Percentiles rank a stretch among this genome's conserved stretches.
Evolutionary conservation across 768 basidiomycete species (phyloP).

Genomic region (Tephrocybe sp.): DNA sequence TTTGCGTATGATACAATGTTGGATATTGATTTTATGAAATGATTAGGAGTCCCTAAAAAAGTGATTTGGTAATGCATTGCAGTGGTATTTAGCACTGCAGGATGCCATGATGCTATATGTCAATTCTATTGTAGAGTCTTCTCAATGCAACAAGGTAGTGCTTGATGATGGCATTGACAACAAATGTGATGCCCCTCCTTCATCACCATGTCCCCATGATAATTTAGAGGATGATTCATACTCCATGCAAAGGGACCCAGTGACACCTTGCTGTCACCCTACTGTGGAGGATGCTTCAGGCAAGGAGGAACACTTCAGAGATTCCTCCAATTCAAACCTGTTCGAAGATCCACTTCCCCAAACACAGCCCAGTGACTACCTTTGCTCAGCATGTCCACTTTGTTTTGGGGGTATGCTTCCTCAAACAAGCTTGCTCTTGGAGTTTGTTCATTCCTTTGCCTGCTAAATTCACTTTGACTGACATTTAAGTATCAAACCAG

Average conservation of each 20-base stretch:
- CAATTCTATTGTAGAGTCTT: background rate
- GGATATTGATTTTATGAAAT: background rate
- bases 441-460: too few relatives aligned
- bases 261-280: background rate
- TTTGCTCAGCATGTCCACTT: constrained; percentile 22
- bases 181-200: too few relatives aligned
- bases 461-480: background rate
- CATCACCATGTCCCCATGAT: too few relatives aligned
- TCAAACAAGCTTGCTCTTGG: background rate
- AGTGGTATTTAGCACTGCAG: constrained; percentile 24
- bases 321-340: background rate
- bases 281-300: background rate
- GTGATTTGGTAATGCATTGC: constrained; percentile 24
- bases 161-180: background rate
- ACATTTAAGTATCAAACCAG: constrained; percentile 9
- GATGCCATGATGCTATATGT: constrained; percentile 12
- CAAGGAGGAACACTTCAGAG: background rate
- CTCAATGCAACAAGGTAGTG: background rate
- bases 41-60: constrained; percentile 23
- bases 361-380: constrained; percentile 19
- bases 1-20: background rate
- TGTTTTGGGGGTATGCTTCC: constrained; percentile 24
- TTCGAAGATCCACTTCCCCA: background rate
- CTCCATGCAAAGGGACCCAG: too few relatives aligned
- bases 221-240: background rate